Conservation (phyloP, 257 asterid genomes). For the Lantana camara region DNA sequence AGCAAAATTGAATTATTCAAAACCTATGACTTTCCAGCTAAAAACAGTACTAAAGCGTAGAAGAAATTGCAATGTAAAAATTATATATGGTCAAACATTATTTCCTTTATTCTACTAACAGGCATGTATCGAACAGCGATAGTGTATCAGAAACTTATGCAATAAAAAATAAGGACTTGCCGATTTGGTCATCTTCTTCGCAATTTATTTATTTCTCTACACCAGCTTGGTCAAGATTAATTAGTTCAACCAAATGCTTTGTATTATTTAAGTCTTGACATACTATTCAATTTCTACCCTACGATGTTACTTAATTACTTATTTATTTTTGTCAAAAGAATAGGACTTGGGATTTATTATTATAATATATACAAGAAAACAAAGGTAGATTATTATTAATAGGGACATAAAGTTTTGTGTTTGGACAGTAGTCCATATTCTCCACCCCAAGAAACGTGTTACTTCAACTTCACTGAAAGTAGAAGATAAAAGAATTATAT, state of each 20-base stretch:
- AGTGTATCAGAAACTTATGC: background rate
- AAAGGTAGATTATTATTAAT: too few relatives aligned
- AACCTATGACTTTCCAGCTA: too few relatives aligned
- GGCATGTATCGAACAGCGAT: background rate
- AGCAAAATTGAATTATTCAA: background rate
- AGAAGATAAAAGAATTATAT: background rate
- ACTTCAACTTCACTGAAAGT: background rate
- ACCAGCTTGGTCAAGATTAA: conserved; percentile 21
- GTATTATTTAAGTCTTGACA: background rate
- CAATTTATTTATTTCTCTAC: too few relatives aligned
- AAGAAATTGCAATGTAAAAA: background rate
- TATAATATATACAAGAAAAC: background rate
- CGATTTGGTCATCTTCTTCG: too few relatives aligned
- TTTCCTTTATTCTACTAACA: background rate
- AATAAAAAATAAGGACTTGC: too few relatives aligned
- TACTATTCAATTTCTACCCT: background rate
- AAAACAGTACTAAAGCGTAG: background rate
- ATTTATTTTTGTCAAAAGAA: background rate
- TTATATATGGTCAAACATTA: background rate
- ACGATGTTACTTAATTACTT: background rate
- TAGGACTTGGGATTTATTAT: background rate
- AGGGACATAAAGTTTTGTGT: background rate
- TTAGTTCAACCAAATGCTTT: background rate
- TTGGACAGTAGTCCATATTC: background rate
- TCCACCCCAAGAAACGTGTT: background rate